Conservation (phyloP, 2,329 filamentous ascomycete species). For the Monosporascus sp. region DNA sequence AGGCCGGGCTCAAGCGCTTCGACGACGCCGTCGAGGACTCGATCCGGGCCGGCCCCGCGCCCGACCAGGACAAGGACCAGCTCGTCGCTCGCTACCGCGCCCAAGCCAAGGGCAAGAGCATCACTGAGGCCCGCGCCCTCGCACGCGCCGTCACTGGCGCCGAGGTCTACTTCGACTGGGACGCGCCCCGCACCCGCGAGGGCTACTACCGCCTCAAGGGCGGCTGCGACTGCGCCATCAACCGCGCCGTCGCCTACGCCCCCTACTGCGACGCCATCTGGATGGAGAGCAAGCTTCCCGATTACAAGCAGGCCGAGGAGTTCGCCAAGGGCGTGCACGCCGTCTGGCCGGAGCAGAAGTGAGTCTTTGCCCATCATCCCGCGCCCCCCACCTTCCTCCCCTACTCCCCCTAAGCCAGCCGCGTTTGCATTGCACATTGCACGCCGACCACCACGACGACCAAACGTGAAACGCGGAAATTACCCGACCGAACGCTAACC, state of each 20-base stretch:
- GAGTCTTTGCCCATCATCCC: constrained; percentile 29
- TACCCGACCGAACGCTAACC: constrained; percentile 3
- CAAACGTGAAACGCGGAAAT: neutral
- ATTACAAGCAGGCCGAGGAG: constrained; percentile 84
- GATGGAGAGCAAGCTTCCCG: constrained; percentile 98
- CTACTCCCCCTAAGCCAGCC: neutral
- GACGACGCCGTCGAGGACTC: constrained; percentile 80
- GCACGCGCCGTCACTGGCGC: constrained; percentile 71
- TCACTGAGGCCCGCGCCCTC: constrained; percentile 72
- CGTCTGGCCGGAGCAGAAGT: constrained; percentile 96
- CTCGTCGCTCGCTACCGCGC: constrained; percentile 62
- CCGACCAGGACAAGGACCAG: constrained; percentile 59
- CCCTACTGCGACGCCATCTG: constrained; percentile 95
- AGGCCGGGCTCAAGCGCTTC: constrained; percentile 82
- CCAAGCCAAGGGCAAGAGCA: constrained; percentile 75
- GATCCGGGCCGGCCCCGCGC: constrained; percentile 59
- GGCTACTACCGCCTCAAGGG: constrained; percentile 92
- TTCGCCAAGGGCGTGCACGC: constrained; percentile 92
- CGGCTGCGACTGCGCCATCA: constrained; percentile 85
- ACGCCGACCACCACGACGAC: neutral
- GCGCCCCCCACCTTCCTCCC: neutral
- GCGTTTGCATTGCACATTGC: neutral
- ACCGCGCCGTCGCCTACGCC: constrained; percentile 84
- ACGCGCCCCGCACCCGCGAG: constrained; percentile 84
- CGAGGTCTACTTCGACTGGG: constrained; percentile 93